Evolutionary conservation across 345 rosid species (phyloP), one percentile per base, ranked within the genome.

Genomic region (Kandelia obovata): DNA sequence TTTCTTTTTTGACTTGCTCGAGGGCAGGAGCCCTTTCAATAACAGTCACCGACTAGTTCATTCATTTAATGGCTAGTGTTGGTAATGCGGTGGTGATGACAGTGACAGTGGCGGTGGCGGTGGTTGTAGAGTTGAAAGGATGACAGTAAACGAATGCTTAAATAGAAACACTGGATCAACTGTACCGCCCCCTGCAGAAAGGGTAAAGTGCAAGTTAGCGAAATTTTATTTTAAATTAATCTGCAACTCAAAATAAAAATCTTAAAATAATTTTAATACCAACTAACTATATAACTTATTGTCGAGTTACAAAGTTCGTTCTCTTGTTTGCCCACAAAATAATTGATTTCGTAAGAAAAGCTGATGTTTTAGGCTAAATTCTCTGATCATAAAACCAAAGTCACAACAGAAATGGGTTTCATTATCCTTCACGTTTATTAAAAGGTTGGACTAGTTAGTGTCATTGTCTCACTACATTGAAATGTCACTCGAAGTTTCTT

Each of bases 201-300:
- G 63, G 51, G 66, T 70, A 13, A 53, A 72, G 75, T 58, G 10
- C 1, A 32, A 63, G 53, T 34, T 7, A 34, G 37, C 21, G 21
- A 21, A 21, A 0, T 34, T 34, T 34, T 34, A 34, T 34, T 34
- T 32, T 32, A 16, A 17, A 23, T 47, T 0, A 0, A 10, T 20
- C 39, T 43, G 7, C 46, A 7, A 39, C 15, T 39, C 2, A 0
- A 39, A 39, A 39, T 39, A 0, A 9, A 9, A 39, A 0, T 1
- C 10, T 39, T 10, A 39, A 39, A 2, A 39, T 10, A 7, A 34
- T 34, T 34, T 34, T 1, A 34, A 7, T 7, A 34, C 8, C 9
- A 34, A 7, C 1, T 6, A 53, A n/a, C 5, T 53, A 25, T 53
- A 25, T n/a, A 53, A n/a, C 58, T 7, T 10, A 2, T 5, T 31